Base-by-base conservation (phyloP, 2,329 filamentous ascomycete genomes). In the Colletotrichum ledebouriae region DNA sequence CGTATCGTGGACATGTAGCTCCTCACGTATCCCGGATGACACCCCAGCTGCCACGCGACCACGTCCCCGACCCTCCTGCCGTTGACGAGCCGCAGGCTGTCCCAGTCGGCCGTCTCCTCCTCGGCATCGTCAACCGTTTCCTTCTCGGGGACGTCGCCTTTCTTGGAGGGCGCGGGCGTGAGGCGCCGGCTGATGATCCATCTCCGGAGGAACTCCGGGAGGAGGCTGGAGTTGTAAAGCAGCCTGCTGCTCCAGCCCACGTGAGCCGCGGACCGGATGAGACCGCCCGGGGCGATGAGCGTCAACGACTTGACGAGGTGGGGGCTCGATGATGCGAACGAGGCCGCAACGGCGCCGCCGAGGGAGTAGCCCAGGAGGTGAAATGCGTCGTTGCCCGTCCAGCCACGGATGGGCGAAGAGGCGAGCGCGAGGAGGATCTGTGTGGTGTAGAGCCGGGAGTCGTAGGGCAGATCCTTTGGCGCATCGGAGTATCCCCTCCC, bases 281-380 rank as follows among this genome's bases (percentile, higher is more conserved):
- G 80, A 0, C 93, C 93, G 3, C 87, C 83, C 0, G 91, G 89
- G 0, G 91, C 90, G 44, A 95, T 78, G 17, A 94, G 84, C 4
- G 89, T 83, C 15, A 94, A 80, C 4, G 86, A 88, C 6, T 84
- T 83, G 12, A 95, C 80, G 46, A 92, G 80, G 42, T 87, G 78
- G 0, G 92, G 88, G 74, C 93, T 92, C 75, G 88, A 88, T 1
- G 86, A 85, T 1, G 92, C 86, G 75, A 96, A 95, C 20, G 89
- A 84, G 10, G 88, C 89, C 1, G 87, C 85, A 46, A 97, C 86
- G 13, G 90, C 92, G 41, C 93, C 94, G 52, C 94, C 93, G 0
- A 97, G 84, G 0, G 91, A 94, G 77, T 96, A 97, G 2, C 93
- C 94, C 3, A 94, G 80, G 6, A 97, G 80, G 69, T 89, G 87